These are phyloP conservation scores for Polyplosphaeria fusca DNA, from an alignment of 495 filamentous ascomycete species.

Conservation along the genomic window DNA sequence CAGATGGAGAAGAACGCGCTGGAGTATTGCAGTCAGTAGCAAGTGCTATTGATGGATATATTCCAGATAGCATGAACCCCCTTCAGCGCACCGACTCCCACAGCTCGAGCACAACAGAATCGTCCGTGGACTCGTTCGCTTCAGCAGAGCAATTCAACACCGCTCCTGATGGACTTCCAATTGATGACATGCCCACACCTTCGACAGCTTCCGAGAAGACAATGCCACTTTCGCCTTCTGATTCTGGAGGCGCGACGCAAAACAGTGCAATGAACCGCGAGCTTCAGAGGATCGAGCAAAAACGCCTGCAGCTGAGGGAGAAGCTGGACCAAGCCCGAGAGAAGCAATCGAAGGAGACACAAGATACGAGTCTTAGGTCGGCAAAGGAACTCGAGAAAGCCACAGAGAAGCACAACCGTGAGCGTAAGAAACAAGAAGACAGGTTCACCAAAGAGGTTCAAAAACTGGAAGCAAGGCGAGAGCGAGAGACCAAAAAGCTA, in stretches of 20 bases:
- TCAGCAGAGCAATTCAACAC: slow-evolving; percentile 39
- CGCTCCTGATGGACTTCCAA: slow-evolving; percentile 7
- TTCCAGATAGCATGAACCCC: slow-evolving; percentile 18
- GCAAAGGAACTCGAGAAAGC: slow-evolving; percentile 48
- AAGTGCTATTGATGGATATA: slow-evolving; percentile 6
- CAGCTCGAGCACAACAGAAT: slow-evolving; percentile 15
- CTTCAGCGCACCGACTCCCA: slow-evolving; percentile 18
- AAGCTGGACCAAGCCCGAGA: slow-evolving; percentile 56
- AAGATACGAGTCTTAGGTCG: slow-evolving; percentile 47
- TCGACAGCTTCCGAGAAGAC: slow-evolving; percentile 14
- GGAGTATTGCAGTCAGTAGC: slow-evolving; percentile 18
- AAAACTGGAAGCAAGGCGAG: slow-evolving; percentile 59
- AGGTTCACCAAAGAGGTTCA: slow-evolving; percentile 60
- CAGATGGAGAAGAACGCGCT: neutral
- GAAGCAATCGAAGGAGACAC: slow-evolving; percentile 51
- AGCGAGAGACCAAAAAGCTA: slow-evolving; percentile 39
- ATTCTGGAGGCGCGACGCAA: slow-evolving; percentile 36
- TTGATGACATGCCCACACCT: neutral
- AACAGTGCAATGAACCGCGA: slow-evolving; percentile 61
- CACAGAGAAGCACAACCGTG: slow-evolving; percentile 57
- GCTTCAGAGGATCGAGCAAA: slow-evolving; percentile 67
- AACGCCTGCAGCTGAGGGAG: slow-evolving; percentile 65
- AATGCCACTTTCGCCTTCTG: slow-evolving; percentile 36
- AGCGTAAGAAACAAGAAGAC: slow-evolving; percentile 61
- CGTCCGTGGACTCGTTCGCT: slow-evolving; percentile 38